These are phyloP conservation scores for Boletus sp. DNA, from an alignment of 768 basidiomycete species.

Conservation along the genomic window DNA sequence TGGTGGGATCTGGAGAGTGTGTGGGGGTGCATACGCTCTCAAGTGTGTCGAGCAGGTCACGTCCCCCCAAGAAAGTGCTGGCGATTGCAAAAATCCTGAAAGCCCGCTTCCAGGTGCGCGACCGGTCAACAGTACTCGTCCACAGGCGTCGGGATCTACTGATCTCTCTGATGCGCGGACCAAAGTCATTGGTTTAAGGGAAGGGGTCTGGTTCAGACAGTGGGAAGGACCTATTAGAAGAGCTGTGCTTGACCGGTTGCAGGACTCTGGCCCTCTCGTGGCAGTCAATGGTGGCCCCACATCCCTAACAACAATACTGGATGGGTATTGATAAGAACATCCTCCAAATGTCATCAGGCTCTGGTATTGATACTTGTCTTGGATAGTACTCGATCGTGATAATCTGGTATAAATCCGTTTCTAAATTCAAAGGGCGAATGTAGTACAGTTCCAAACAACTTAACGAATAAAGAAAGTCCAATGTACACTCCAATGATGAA, in stretches of 20 bases:
- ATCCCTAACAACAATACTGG: constrained; percentile 20
- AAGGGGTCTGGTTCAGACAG: constrained; percentile 74
- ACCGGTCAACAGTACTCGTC: neutral
- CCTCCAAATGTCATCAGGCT: neutral
- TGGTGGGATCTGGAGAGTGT: constrained; percentile 74
- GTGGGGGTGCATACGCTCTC: constrained; percentile 73
- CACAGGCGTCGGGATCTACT: constrained; percentile 21
- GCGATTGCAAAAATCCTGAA: constrained; percentile 1
- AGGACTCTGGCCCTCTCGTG: constrained; percentile 32
- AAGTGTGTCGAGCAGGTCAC: constrained; percentile 38
- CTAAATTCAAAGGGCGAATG: constrained; percentile 1
- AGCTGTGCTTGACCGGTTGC: constrained; percentile 48
- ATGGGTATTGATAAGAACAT: constrained; percentile 17
- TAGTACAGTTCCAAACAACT: constrained; percentile 12
- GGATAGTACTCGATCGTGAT: neutral
- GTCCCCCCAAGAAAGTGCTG: constrained; percentile 1
- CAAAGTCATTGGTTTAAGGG: constrained; percentile 54
- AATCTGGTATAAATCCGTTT: constrained; percentile 4
- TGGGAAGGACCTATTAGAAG: constrained; percentile 71
- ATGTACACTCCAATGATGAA: neutral
- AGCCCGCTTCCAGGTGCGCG: constrained; percentile 3
- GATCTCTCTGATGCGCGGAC: constrained; percentile 30
- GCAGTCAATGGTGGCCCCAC: constrained; percentile 24
- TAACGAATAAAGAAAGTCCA: constrained; percentile 21
- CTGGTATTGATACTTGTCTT: neutral